These are phyloP conservation scores for Cicer cuneatum DNA, from an alignment of 306 rosid species.

Conservation along the genomic window DNA sequence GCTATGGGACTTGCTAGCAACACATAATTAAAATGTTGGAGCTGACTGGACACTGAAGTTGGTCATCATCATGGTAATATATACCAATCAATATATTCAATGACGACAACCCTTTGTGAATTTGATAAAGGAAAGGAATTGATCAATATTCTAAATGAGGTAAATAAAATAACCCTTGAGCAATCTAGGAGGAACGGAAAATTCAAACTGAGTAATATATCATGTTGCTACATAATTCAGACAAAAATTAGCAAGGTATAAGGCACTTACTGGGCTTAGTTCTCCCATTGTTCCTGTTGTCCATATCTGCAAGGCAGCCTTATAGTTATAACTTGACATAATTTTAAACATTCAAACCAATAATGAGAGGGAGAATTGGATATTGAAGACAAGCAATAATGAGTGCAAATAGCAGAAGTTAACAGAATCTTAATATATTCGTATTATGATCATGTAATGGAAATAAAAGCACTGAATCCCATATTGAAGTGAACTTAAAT, in stretches of 20 bases:
- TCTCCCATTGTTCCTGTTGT: slow-evolving; percentile 95
- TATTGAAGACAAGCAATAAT: background rate
- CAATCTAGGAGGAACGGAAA: background rate
- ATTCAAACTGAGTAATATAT: slow-evolving; percentile 4
- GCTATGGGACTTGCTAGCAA: background rate
- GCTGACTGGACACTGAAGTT: background rate
- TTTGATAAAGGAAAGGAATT: background rate
- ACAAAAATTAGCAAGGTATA: slow-evolving; percentile 14
- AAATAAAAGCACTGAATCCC: slow-evolving; percentile 1
- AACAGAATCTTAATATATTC: background rate
- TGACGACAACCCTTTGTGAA: background rate
- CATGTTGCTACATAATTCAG: slow-evolving; percentile 8
- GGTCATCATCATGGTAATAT: slow-evolving; percentile 11
- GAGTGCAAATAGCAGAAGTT: slow-evolving; percentile 1
- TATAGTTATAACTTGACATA: slow-evolving; percentile 34
- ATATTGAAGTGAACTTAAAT: slow-evolving; percentile 3
- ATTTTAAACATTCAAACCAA: slow-evolving; percentile 9
- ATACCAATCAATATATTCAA: background rate
- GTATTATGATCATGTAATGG: background rate
- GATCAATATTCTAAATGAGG: slow-evolving; percentile 6
- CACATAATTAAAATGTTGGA: background rate
- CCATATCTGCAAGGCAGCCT: slow-evolving; percentile 71
- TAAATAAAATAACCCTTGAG: background rate
- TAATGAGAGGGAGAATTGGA: background rate
- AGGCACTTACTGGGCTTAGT: slow-evolving; percentile 74